These are phyloP conservation scores for Capronia coronata DNA, from an alignment of 2,329 filamentous ascomycete species.

Conservation along the genomic window DNA sequence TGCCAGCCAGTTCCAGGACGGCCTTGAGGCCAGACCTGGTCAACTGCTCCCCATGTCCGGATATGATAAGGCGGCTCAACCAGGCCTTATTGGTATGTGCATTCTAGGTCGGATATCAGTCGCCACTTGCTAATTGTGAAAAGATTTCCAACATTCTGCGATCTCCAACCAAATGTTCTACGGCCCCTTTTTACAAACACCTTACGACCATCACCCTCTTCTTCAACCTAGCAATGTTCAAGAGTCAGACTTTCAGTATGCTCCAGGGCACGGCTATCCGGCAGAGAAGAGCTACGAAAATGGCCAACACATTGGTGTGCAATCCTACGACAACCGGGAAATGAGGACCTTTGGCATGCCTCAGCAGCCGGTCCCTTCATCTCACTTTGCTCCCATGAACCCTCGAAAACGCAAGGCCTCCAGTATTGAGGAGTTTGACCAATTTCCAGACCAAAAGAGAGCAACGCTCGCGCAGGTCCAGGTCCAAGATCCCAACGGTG, in stretches of 20 bases:
- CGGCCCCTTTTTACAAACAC: slow-evolving; percentile 34
- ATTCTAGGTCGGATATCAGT: not conserved
- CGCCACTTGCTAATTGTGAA: not conserved
- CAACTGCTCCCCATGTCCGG: slow-evolving; percentile 71
- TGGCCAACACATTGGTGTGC: slow-evolving; percentile 2
- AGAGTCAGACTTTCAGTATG: slow-evolving; percentile 17
- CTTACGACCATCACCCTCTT: slow-evolving; percentile 23
- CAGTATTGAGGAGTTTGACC: slow-evolving; percentile 43
- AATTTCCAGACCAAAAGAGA: slow-evolving; percentile 45
- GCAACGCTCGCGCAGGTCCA: slow-evolving; percentile 40
- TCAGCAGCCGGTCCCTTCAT: slow-evolving; percentile 12
- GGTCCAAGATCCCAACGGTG: slow-evolving; percentile 47
- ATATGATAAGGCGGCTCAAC: slow-evolving; percentile 68
- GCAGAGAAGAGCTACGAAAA: slow-evolving; percentile 13
- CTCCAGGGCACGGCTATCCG: slow-evolving; percentile 7
- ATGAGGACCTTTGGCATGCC: slow-evolving; percentile 7
- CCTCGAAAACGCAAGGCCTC: slow-evolving; percentile 21
- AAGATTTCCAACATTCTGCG: slow-evolving; percentile 15
- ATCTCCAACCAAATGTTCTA: slow-evolving; percentile 19
- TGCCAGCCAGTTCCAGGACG: slow-evolving; percentile 43
- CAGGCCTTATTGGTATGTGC: slow-evolving; percentile 32
- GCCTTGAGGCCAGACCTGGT: slow-evolving; percentile 52
- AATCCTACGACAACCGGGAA: slow-evolving; percentile 7
- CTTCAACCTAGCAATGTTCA: slow-evolving; percentile 17
- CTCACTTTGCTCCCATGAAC: slow-evolving; percentile 10